Evolutionary conservation across 495 filamentous ascomycete genomes (phyloP).

Genomic region (Astrocystis sublimbata): DNA sequence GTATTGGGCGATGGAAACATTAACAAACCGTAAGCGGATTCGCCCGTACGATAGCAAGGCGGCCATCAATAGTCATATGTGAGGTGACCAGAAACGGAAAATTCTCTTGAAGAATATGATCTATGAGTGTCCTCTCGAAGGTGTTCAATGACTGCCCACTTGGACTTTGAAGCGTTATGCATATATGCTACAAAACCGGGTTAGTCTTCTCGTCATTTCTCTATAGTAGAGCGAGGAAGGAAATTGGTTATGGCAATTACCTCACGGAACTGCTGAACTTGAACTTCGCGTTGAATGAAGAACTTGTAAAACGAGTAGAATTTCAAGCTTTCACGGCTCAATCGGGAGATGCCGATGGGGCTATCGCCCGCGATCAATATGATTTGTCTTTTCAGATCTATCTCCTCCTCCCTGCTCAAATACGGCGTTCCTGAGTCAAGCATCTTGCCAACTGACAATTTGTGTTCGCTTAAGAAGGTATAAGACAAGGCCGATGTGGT

Average conservation of each 20-base stretch:
- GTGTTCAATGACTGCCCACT: not conserved
- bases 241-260: not conserved
- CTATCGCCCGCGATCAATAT: not conserved
- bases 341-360: not conserved
- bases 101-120: not conserved
- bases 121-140: not conserved
- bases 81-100: not conserved
- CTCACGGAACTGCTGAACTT: not conserved
- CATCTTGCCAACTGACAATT: constrained; percentile 59
- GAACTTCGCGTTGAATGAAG: not conserved
- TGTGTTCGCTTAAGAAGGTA: constrained; percentile 61
- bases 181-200: not conserved
- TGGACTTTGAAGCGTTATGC: not conserved
- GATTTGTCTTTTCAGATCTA: constrained; percentile 30
- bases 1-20: not conserved
- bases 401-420: constrained; percentile 66
- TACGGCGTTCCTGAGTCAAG: constrained; percentile 68
- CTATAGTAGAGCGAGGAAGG: not conserved
- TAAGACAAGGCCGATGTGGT: constrained; percentile 25
- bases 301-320: not conserved
- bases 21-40: not conserved
- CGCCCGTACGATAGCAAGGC: not conserved
- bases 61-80: not conserved
- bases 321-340: not conserved
- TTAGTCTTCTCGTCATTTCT: not conserved